Evolutionary conservation across 106 monocot species (phyloP), one percentile per base, ranked within the genome.

Genomic region (Phalaenopsis aphrodite): DNA sequence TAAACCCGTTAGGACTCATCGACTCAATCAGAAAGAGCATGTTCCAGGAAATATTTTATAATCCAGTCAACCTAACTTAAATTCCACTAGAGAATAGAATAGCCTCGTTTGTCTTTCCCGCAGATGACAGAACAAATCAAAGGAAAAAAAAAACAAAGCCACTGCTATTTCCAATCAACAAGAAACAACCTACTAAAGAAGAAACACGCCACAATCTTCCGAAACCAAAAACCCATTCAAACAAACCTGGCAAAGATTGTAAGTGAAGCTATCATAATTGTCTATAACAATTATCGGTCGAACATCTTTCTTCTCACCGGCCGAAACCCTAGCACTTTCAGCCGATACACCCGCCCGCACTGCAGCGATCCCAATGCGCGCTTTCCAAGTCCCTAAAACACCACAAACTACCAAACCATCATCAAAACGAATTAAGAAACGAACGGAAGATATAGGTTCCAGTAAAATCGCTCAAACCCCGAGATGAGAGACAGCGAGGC

Each of bases 181-280:
- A 69, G 14, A 69, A 41, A 3, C 12, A 69, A 0, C 64, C n/a
- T 39, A 41, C 14, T 14, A 15, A 78, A 78, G 42, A 76, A 52
- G 30, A 12, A 37, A 30, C 69, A 69, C 17, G 2, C 5, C 46
- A n/a, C 36, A 61, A 66, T 5, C 36, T 17, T 36, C 14, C 47
- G 36, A 75, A 69, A 69, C 69, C 14, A 39, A 69, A 69, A 69
- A 69, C 1, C 23, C 38, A 39, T 69, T 38, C 16, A 15, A 81
- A 65, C 30, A 58, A 81, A 84, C 93, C 95, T 95, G 95, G 79
- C 95, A 95, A 37, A 95, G 81, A 84, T 95, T 95, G 81, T 93
- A 95, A 11, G 95, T 95, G 82, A 95, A 95, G 84, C 93, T 95
- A 82, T 95, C 95, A 55, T 95, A 95, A 80, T 95, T 95, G 77